Base-by-base conservation (phyloP, 768 basidiomycete species). In the Mrakia blollopis region DNA sequence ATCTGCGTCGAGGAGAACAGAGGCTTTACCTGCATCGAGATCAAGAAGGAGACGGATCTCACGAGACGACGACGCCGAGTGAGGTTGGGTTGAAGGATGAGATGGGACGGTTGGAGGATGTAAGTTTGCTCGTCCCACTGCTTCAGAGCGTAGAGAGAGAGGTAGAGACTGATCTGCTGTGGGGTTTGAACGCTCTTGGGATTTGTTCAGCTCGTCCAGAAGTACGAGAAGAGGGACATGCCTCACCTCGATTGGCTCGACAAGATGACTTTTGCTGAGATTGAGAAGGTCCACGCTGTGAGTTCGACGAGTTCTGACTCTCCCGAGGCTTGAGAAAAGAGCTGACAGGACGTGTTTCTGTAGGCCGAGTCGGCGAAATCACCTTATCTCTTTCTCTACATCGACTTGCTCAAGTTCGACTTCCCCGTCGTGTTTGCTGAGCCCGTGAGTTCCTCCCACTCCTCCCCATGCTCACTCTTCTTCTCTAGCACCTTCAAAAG, bases 361-460 rank as follows among this genome's bases (percentile, higher is more conserved):
- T 79, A 98, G 93, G 90, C 90, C 9, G 95, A 97, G 84, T 89
- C 93, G 0, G 90, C 90, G 79, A 95, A 94, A 83, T 96, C 94
- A 0, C 90, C 94, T 77, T 92, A 93, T 80, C 86, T 98, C n/a
- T 98, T 92, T 83, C 87, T 98, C 16, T 98, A 98, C 83, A 90
- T 98, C 62, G 97, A 98, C 85, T 83, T 98, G 35, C 97, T 95
- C 0, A 89, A 93, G 50, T 99, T 98, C 82, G 96, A 98, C 82
- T 98, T 98, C 82, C 97, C 97, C 0, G 91, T 99, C 28, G 90
- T 98, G 74, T 99, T 92, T 83, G 92, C 91, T 79, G 96, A 99
- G 85, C 89, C 91, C 13, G 92, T 91, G 60, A 80, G 90, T 85
- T 13, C 25, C 8, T 23, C 6, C 61, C 37, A 6, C 37, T 23